Evolutionary conservation across 1,284 basidiomycete genomes (phyloP).

Genomic region (Sporisorium exsertum): DNA sequence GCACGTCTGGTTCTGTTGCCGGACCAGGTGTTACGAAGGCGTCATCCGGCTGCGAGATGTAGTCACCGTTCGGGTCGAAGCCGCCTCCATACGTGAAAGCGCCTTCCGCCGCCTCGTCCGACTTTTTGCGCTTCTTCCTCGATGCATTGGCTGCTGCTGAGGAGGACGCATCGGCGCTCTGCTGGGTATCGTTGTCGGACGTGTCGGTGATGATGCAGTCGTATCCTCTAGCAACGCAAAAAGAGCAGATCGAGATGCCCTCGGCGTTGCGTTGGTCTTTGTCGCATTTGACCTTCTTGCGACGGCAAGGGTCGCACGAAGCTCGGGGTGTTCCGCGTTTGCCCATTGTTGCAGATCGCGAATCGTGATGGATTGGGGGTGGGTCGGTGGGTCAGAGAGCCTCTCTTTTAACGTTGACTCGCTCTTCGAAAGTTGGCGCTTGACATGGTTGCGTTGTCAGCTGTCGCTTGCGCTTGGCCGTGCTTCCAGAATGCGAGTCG

Average conservation of each 20-base stretch:
- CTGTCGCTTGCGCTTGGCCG: background rate
- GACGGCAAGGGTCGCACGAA: slow-evolving; percentile 54
- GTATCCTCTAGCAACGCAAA: slow-evolving; percentile 34
- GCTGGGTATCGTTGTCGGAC: slow-evolving; percentile 10
- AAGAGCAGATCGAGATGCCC: slow-evolving; percentile 43
- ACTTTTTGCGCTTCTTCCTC: slow-evolving; percentile 29
- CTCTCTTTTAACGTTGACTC: background rate
- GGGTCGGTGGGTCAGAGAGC: background rate
- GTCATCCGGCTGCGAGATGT: slow-evolving; percentile 2
- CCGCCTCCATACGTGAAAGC: background rate
- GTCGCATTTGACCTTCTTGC: slow-evolving; percentile 53
- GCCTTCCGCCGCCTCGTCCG: slow-evolving; percentile 13
- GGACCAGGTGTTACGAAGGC: slow-evolving; percentile 11
- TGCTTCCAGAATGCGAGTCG: background rate
- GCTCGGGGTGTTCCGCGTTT: slow-evolving; percentile 45
- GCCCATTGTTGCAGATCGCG: slow-evolving; percentile 26
- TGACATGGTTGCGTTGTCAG: slow-evolving; percentile 4
- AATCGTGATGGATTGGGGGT: background rate
- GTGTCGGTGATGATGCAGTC: slow-evolving; percentile 45
- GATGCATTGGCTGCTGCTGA: slow-evolving; percentile 8
- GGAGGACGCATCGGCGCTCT: background rate
- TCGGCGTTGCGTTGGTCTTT: slow-evolving; percentile 46
- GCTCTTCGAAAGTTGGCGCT: background rate
- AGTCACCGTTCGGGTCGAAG: background rate
- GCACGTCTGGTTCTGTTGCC: slow-evolving; percentile 24